Percentiles rank a stretch among this genome's conserved stretches.
Conservation (phyloP, 345 rosid species). For the Rhizophora mangle region DNA sequence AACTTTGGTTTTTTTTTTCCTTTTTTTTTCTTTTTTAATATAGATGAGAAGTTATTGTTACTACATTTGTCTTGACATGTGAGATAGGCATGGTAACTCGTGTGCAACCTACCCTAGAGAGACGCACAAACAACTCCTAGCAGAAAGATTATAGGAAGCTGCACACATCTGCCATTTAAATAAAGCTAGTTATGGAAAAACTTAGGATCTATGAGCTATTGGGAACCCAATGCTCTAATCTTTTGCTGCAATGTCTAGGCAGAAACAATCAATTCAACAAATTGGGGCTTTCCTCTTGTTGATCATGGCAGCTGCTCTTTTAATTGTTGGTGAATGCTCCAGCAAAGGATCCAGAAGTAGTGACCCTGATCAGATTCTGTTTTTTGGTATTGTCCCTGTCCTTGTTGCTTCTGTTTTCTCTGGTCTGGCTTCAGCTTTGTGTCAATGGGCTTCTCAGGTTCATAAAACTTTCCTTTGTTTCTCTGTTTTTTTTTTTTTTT, state of each 20-base stretch:
- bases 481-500: not conserved
- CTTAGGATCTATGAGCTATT: not conserved
- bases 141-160: no score
- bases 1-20: conserved; percentile 5
- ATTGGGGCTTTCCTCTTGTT: conserved; percentile 80
- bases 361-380: conserved; percentile 60
- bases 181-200: not conserved
- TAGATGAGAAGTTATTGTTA: conserved; percentile 84
- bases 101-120: not conserved
- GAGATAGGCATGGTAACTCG: conserved; percentile 72
- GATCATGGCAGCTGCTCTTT: conserved; percentile 83
- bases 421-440: conserved; percentile 87
- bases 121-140: no score
- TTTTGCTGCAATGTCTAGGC: conserved; percentile 46
- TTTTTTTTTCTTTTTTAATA: conserved; percentile 8
- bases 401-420: conserved; percentile 93
- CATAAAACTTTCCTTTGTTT: not conserved
- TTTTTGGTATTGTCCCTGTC: conserved; percentile 89
- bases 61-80: conserved; percentile 80
- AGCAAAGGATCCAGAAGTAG: conserved; percentile 50
- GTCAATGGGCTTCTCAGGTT: conserved; percentile 98
- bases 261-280: conserved; percentile 84
- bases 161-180: not conserved
- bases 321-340: conserved; percentile 94
- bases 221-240: conserved; percentile 8